phyloP scores from a whole-genome alignment of 495 filamentous ascomycete genomes.

The Podospora sp. region DNA sequence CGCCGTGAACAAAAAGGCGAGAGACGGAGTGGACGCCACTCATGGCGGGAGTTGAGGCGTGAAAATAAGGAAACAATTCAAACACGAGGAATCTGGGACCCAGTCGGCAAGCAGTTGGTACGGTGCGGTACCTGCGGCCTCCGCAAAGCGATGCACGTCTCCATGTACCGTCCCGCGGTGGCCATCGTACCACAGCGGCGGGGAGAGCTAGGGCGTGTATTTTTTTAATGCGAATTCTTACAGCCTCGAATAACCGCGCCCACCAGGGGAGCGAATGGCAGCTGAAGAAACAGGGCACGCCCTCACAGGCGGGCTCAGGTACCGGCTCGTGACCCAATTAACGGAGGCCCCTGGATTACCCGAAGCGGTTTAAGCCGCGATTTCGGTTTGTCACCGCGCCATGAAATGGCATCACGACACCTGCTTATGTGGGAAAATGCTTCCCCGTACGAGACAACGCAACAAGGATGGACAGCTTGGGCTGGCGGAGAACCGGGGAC shows the following conservation, averaged over 20 bases:
- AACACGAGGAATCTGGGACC: not conserved
- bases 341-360: slow-evolving; percentile 29
- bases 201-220: not conserved
- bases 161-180: not conserved
- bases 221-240: slow-evolving; percentile 9
- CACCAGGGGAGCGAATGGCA: slow-evolving; percentile 24
- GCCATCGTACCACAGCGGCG: slow-evolving; percentile 7
- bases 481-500: not conserved
- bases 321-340: slow-evolving; percentile 41
- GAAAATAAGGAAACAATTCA: not conserved
- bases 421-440: slow-evolving; percentile 26
- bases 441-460: slow-evolving; percentile 20
- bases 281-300: slow-evolving; percentile 18
- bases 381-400: slow-evolving; percentile 33
- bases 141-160: not conserved
- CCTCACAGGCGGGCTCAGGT: slow-evolving; percentile 29
- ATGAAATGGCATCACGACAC: slow-evolving; percentile 37
- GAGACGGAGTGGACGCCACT: not conserved
- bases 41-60: not conserved
- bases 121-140: not conserved
- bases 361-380: slow-evolving; percentile 30
- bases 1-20: not conserved
- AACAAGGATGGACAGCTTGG: slow-evolving; percentile 13
- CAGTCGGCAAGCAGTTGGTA: slow-evolving; percentile 1
- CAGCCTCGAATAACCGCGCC: slow-evolving; percentile 40